Evolutionary conservation across 495 filamentous ascomycete species (phyloP).

Genomic region (Aspergillus coremiiformis): DNA sequence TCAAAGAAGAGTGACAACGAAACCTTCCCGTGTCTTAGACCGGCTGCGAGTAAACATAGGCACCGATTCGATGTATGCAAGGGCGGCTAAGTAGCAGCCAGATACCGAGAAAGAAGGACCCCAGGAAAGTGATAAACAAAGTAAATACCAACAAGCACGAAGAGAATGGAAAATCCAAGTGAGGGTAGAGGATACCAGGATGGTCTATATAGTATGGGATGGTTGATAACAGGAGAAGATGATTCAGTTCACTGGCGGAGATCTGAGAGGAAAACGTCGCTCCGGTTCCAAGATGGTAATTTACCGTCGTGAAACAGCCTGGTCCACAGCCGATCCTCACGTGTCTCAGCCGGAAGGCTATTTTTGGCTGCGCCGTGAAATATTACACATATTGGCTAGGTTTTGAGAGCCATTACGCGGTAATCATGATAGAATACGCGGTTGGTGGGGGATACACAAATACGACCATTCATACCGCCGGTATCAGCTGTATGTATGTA

Average conservation of each 20-base stretch:
- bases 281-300: constrained; percentile 16
- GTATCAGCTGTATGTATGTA: background rate
- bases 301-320: constrained; percentile 19
- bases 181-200: constrained; percentile 3
- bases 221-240: constrained; percentile 2
- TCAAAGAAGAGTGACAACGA: background rate
- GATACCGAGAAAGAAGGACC: constrained; percentile 1
- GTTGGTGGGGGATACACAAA: background rate
- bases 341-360: constrained; percentile 15
- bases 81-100: constrained; percentile 19
- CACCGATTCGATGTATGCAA: constrained; percentile 9
- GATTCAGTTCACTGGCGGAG: constrained; percentile 7
- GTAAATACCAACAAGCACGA: constrained; percentile 4
- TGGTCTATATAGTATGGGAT: constrained; percentile 1
- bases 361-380: constrained; percentile 18
- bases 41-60: constrained; percentile 6
- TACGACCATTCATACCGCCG: background rate
- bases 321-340: constrained; percentile 16
- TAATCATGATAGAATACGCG: background rate
- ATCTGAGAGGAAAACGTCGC: constrained; percentile 6
- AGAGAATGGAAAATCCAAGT: constrained; percentile 8
- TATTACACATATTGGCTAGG: background rate
- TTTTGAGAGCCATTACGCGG: background rate
- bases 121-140: constrained; percentile 13
- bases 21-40: background rate